Evolutionary conservation across 805 yeast species (phyloP).

Genomic region (Saccharomycopsis schoenii): DNA sequence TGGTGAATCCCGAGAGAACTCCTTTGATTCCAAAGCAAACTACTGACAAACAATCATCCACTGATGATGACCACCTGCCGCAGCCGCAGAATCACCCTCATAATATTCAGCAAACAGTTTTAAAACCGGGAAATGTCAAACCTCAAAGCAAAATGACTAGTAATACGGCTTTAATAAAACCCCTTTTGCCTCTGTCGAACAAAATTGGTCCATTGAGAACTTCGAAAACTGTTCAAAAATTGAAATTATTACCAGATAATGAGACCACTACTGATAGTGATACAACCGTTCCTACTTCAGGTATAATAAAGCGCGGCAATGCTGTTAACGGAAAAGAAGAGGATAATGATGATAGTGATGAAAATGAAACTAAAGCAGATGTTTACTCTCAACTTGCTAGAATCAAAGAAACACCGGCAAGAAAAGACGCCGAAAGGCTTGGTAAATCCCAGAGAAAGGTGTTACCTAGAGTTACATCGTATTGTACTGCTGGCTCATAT

Average conservation of each 20-base stretch:
- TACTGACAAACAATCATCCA: neutral
- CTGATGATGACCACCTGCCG: neutral
- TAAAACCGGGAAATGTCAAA: neutral
- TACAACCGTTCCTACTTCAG: neutral
- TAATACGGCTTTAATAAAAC: neutral
- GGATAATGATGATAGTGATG: constrained; percentile 20
- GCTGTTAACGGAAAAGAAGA: constrained; percentile 25
- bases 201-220: constrained; percentile 66
- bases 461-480: constrained; percentile 90
- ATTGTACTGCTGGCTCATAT: constrained; percentile 91
- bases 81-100: neutral
- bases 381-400: constrained; percentile 78
- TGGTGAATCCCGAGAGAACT: neutral
- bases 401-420: constrained; percentile 79
- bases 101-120: neutral
- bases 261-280: neutral
- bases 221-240: constrained; percentile 63
- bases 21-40: neutral
- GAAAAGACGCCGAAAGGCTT: constrained; percentile 87
- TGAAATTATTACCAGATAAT: constrained; percentile 55
- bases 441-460: constrained; percentile 69
- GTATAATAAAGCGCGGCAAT: neutral
- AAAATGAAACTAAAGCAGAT: constrained; percentile 35
- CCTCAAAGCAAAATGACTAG: neutral
- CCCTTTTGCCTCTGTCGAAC: neutral